phyloP scores from a whole-genome alignment of 2,329 filamentous ascomycete species.

The Lecanicillium sp. region DNA sequence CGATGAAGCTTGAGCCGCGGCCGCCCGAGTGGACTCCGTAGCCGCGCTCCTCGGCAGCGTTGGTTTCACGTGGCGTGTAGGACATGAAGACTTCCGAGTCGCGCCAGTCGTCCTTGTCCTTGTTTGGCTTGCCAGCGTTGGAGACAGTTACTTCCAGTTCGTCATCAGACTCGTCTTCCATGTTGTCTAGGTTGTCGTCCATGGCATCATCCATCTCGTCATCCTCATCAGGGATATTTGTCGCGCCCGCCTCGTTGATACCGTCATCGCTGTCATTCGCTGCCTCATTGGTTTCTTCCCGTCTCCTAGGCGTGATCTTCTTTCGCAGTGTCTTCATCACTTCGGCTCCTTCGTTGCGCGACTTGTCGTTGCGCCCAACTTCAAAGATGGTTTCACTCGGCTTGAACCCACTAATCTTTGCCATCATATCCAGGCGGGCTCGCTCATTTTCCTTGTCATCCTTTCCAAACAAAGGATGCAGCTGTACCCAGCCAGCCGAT shows the following conservation, averaged over 20 bases:
- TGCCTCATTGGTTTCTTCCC: slow-evolving; percentile 29
- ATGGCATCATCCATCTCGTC: slow-evolving; percentile 20
- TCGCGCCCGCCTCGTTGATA: slow-evolving; percentile 18
- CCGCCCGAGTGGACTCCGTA: slow-evolving; percentile 87
- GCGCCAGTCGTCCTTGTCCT: slow-evolving; percentile 59
- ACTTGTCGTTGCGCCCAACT: slow-evolving; percentile 66
- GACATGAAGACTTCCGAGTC: slow-evolving; percentile 94
- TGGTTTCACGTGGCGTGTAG: slow-evolving; percentile 75
- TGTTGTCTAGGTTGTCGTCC: slow-evolving; percentile 19
- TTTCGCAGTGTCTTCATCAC: slow-evolving; percentile 67
- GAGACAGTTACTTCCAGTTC: slow-evolving; percentile 67
- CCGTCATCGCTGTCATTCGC: slow-evolving; percentile 34
- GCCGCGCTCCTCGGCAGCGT: slow-evolving; percentile 79
- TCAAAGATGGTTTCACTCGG: slow-evolving; percentile 97
- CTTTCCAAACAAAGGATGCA: slow-evolving; percentile 75
- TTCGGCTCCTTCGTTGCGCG: slow-evolving; percentile 58
- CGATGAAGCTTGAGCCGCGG: slow-evolving; percentile 70
- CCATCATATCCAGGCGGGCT: slow-evolving; percentile 78
- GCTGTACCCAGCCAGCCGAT: slow-evolving; percentile 61
- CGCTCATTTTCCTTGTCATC: slow-evolving; percentile 58
- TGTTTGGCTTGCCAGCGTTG: slow-evolving; percentile 44
- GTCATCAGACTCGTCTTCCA: slow-evolving; percentile 31
- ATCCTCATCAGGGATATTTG: slow-evolving; percentile 19
- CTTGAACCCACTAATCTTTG: slow-evolving; percentile 78
- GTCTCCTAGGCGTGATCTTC: slow-evolving; percentile 55